Base-by-base conservation (phyloP, 2,329 filamentous ascomycete species). In the Pseudocercospora musae region DNA sequence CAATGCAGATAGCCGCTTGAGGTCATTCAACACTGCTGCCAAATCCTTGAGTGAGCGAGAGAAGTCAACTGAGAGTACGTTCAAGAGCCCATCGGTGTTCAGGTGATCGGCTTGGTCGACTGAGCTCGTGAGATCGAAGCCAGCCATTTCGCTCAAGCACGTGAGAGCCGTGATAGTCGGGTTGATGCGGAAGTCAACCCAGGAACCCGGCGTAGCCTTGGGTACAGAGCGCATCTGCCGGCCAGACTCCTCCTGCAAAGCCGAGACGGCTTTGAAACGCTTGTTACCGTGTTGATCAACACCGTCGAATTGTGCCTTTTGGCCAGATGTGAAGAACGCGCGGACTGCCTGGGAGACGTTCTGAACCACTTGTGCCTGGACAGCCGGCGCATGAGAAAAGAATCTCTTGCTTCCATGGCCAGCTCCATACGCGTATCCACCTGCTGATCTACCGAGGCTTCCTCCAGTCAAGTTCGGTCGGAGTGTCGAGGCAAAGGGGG, bases 331-430 rank as follows among this genome's bases (percentile, higher is more conserved):
- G 78, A 91, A 89, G 78, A 99, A 97, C 11, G 92, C 93, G 58
- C 95, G 87, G 72, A 98, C 88, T 4, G 92, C 95, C 70, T 92
- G 88, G 11, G 92, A 96, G n/a, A 97, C 94, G 77, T 96, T 96
- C 76, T 95, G 90, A 57, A 98, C 86, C 52, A 98, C 92, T 75
- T 98, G 91, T 0, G 93, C 92, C 42, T 92, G 92, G 7, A 89
- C 86, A 9, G 91, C 89, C 1, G 94, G 92, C 0, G 87, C 86
- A 78, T 97, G 93, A 0, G 92, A 96, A 79, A 98, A 98, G 80
- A 94, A 94, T 68, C 94, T 85, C 23, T 88, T 87, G 49, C 89
- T 90, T 68, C 90, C 87, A 62, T 86, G 76, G 52, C 87, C 83
- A 31, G 52, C 52, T 4, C 88, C 89, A 60, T 91, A 79, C 66